phyloP scores from a whole-genome alignment of 192 early-diverging fungal species.

The Coemansia sp. region DNA sequence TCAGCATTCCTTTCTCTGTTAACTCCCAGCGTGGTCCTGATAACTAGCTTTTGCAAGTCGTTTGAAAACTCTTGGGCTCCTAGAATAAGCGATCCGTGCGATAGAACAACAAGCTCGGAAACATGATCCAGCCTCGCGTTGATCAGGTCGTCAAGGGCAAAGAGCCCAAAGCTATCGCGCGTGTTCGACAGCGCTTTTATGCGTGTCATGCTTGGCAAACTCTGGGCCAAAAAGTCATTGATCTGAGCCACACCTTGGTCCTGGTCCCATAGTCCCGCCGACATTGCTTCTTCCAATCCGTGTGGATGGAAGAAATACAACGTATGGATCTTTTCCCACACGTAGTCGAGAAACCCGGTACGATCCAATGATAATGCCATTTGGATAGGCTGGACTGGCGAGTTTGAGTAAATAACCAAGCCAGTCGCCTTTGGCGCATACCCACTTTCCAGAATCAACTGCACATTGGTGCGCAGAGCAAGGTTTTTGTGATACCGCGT shows the following conservation, averaged over 20 bases:
- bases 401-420: conserved; percentile 15
- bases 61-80: conserved; percentile 8
- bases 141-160: conserved; percentile 40
- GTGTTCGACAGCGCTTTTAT: conserved; percentile 32
- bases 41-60: not conserved
- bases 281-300: too few relatives aligned
- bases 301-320: conserved; percentile 36
- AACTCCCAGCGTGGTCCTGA: not conserved
- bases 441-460: conserved; percentile 40
- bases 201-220: conserved; percentile 16
- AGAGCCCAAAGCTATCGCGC: conserved; percentile 45
- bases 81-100: conserved; percentile 6
- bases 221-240: conserved; percentile 18
- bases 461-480: conserved; percentile 19
- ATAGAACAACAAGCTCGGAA: conserved; percentile 12
- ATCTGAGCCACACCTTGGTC: conserved; percentile 21
- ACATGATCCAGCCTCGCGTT: conserved; percentile 13
- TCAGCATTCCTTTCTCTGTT: not conserved
- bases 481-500: not conserved
- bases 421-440: conserved; percentile 34
- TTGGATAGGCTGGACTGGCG: not conserved
- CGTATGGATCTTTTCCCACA: conserved; percentile 31
- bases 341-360: conserved; percentile 23
- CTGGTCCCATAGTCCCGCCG: not conserved
- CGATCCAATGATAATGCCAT: conserved; percentile 1